These are phyloP conservation scores for Fusarium coffeatum DNA, from an alignment of 2,329 filamentous ascomycete species.

Conservation along the genomic window DNA sequence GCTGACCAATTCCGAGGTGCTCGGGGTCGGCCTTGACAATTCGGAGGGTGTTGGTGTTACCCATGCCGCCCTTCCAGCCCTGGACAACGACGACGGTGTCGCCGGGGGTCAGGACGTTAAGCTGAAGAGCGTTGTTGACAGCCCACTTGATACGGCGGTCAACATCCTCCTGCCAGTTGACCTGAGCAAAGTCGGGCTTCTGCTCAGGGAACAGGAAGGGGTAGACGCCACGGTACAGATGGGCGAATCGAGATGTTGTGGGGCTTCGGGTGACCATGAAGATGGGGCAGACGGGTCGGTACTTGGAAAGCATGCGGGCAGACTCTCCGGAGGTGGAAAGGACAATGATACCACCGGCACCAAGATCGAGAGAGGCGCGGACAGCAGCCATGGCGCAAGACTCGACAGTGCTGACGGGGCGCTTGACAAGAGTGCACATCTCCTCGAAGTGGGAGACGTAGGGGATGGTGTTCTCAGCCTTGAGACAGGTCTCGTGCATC, in stretches of 20 bases:
- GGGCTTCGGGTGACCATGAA: constrained; percentile 97
- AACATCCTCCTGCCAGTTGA: constrained; percentile 99
- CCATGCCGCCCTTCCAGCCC: constrained; percentile 92
- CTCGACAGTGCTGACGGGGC: constrained; percentile 89
- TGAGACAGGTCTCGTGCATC: constrained; percentile 98
- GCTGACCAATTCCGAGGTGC: constrained; percentile 67
- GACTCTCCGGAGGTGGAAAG: constrained; percentile 96
- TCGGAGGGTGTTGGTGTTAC: constrained; percentile 85
- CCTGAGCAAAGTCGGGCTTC: constrained; percentile 93
- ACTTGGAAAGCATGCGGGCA: constrained; percentile 96
- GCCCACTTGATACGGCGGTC: constrained; percentile 98
- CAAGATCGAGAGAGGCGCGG: constrained; percentile 93
- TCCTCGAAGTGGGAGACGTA: constrained; percentile 98
- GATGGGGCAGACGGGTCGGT: constrained; percentile 97
- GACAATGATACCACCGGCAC: constrained; percentile 95
- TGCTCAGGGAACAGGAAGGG: constrained; percentile 93
- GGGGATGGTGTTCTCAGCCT: constrained; percentile 96
- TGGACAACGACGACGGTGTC: constrained; percentile 86
- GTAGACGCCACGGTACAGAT: constrained; percentile 97
- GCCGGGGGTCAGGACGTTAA: constrained; percentile 78
- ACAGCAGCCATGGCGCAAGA: constrained; percentile 98
- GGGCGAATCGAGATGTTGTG: constrained; percentile 86
- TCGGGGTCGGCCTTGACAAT: constrained; percentile 71
- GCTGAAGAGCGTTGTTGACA: constrained; percentile 85
- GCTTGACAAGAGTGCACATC: constrained; percentile 82